Conservation (phyloP, 768 basidiomycete genomes). For the Lyophyllum semitale region DNA sequence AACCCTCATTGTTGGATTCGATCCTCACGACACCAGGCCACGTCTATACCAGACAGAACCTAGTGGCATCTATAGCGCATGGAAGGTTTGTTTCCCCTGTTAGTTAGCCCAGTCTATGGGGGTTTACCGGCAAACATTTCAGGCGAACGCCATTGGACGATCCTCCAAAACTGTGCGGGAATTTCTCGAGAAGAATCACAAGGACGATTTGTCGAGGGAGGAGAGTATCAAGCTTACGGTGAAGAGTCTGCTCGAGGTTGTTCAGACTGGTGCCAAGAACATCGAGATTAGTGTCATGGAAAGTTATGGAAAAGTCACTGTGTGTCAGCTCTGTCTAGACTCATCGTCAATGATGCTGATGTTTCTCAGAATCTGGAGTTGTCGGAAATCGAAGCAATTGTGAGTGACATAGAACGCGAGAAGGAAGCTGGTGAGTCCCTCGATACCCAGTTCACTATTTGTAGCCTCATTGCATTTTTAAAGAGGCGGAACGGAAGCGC, state of each 20-base stretch:
- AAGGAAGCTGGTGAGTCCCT: constrained; percentile 85
- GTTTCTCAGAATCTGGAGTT: constrained; percentile 75
- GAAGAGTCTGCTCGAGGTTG: constrained; percentile 94
- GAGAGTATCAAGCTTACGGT: constrained; percentile 94
- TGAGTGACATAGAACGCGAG: constrained; percentile 92
- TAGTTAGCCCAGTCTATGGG: background rate
- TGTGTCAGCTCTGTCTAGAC: constrained; percentile 32
- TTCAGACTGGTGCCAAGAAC: constrained; percentile 99
- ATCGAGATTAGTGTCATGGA: constrained; percentile 99
- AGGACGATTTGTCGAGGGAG: constrained; percentile 83
- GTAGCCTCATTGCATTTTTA: constrained; percentile 4
- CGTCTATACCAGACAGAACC: constrained; percentile 97
- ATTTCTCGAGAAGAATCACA: constrained; percentile 98
- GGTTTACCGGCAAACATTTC: background rate
- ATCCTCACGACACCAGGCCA: constrained; percentile 86
- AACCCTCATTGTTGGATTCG: constrained; percentile 95
- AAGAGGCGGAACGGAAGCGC: constrained; percentile 95
- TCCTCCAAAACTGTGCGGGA: constrained; percentile 98
- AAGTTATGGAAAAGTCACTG: constrained; percentile 89
- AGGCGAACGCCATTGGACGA: constrained; percentile 98
- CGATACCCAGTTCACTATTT: background rate
- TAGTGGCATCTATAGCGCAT: constrained; percentile 95
- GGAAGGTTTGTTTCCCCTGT: constrained; percentile 70
- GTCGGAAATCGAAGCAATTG: constrained; percentile 88
- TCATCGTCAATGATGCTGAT: constrained; percentile 7